Percentiles rank a stretch among this genome's conserved stretches.
phyloP scores from a whole-genome alignment of 805 yeast genomes.

The Teunomyces tritomae region DNA sequence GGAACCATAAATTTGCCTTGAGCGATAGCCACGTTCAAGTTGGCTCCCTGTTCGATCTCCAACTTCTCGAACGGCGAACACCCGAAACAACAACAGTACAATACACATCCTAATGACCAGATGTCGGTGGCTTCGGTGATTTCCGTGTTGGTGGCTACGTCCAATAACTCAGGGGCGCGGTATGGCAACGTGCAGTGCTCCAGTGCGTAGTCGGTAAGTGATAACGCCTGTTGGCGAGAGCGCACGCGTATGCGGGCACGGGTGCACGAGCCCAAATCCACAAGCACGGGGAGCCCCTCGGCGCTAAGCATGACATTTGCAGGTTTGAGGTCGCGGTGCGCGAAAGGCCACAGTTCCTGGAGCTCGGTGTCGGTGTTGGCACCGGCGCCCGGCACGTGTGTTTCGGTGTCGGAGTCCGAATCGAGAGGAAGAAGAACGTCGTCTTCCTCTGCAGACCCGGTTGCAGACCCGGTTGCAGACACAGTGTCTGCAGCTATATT shows the following conservation, averaged over 20 bases:
- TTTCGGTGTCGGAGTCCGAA: constrained; percentile 4
- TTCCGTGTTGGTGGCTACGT: constrained; percentile 62
- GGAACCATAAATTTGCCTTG: constrained; percentile 67
- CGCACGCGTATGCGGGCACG: constrained; percentile 55
- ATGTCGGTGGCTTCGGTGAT: constrained; percentile 78
- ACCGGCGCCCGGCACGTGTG: constrained; percentile 11
- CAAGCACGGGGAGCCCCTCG: constrained; percentile 73
- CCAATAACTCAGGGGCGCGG: constrained; percentile 87
- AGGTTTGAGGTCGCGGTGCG: constrained; percentile 87
- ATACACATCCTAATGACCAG: constrained; percentile 88
- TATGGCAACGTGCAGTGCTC: constrained; percentile 85
- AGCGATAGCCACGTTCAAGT: constrained; percentile 69
- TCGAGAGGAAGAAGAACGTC: constrained; percentile 9
- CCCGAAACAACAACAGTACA: constrained; percentile 75
- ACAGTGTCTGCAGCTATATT: background rate
- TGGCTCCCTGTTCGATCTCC: constrained; percentile 80
- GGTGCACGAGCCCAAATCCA: constrained; percentile 80
- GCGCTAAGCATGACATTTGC: constrained; percentile 80
- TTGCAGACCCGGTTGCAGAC: background rate
- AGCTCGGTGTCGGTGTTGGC: constrained; percentile 44
- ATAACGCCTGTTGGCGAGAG: constrained; percentile 67
- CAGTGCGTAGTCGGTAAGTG: constrained; percentile 75
- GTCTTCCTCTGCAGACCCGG: constrained; percentile 7
- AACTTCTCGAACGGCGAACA: constrained; percentile 85
- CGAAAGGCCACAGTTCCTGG: constrained; percentile 61